A percentile compares a stretch with the other conserved stretches of the same genome.
Conservation (phyloP, 148 eudicot species). For the Cornus controversa region DNA sequence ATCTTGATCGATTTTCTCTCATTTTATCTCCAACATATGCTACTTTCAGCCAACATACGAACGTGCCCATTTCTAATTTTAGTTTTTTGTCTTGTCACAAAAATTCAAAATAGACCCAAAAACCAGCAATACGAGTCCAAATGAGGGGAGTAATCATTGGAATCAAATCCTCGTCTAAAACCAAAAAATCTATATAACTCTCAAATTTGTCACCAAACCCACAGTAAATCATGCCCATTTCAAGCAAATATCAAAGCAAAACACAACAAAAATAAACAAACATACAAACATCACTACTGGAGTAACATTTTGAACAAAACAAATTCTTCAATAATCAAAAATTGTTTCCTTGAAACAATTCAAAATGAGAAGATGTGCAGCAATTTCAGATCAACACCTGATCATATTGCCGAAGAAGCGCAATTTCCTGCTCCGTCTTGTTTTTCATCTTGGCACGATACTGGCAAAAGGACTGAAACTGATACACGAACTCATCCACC, state of each 20-base stretch:
- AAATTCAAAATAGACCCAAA: too few relatives aligned
- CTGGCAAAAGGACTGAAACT: conserved; percentile 95
- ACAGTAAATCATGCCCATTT: not conserved
- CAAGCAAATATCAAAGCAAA: too few relatives aligned
- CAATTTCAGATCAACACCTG: conserved; percentile 46
- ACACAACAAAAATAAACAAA: not conserved
- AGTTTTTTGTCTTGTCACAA: too few relatives aligned
- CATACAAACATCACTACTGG: not conserved
- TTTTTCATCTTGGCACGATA: conserved; percentile 93
- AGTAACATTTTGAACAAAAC: not conserved
- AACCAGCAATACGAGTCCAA: not conserved
- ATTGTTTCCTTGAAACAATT: not conserved
- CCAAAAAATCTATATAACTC: not conserved
- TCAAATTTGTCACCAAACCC: not conserved
- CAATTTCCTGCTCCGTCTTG: conserved; percentile 88
- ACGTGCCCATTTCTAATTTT: too few relatives aligned
- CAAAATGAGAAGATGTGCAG: not conserved
- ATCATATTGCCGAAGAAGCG: conserved; percentile 65
- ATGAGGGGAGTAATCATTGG: not conserved
- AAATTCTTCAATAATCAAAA: not conserved
- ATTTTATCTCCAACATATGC: too few relatives aligned
- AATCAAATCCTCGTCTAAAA: not conserved
- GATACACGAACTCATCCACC: conserved; percentile 98
- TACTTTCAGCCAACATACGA: too few relatives aligned
- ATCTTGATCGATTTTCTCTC: too few relatives aligned